Evolutionary conservation across 2,329 filamentous ascomycete genomes (phyloP).

Genomic region (Didymella exigua): DNA sequence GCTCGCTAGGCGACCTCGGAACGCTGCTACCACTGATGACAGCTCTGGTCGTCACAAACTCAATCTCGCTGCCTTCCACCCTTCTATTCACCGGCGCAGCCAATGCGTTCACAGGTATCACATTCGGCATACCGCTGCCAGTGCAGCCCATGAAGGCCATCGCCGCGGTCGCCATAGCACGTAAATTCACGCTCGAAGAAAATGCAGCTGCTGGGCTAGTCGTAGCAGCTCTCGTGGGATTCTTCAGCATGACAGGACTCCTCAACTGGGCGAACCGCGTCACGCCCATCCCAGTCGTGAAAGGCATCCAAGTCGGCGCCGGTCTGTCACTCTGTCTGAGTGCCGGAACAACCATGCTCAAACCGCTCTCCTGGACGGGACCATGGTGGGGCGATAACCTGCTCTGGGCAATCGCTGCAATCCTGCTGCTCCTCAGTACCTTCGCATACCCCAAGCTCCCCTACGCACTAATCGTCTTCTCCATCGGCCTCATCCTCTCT

Average conservation of each 20-base stretch:
- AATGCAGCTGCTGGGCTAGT: constrained; percentile 84
- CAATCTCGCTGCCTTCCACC: constrained; percentile 81
- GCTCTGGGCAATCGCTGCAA: constrained; percentile 76
- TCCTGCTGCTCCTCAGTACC: constrained; percentile 71
- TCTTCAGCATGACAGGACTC: constrained; percentile 81
- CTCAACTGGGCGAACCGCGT: constrained; percentile 73
- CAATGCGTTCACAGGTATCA: constrained; percentile 79
- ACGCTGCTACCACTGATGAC: constrained; percentile 90
- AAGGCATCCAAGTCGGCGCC: constrained; percentile 92
- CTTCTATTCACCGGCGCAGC: constrained; percentile 87
- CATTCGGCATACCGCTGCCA: constrained; percentile 87
- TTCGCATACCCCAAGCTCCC: constrained; percentile 71
- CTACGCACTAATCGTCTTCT: constrained; percentile 76
- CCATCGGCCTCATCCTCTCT: constrained; percentile 71
- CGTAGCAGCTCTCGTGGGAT: constrained; percentile 72
- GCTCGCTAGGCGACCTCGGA: constrained; percentile 85
- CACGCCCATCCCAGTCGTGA: constrained; percentile 85
- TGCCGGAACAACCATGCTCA: constrained; percentile 70
- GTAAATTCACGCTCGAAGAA: constrained; percentile 68
- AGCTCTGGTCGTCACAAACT: constrained; percentile 76
- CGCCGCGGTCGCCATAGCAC: constrained; percentile 82
- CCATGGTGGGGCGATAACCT: constrained; percentile 77
- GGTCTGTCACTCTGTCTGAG: constrained; percentile 82
- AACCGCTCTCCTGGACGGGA: constrained; percentile 69
- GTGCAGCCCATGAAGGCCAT: constrained; percentile 94